These are phyloP conservation scores for Arthrobotrys iridis DNA, from an alignment of 2,329 filamentous ascomycete genomes.

Conservation along the genomic window DNA sequence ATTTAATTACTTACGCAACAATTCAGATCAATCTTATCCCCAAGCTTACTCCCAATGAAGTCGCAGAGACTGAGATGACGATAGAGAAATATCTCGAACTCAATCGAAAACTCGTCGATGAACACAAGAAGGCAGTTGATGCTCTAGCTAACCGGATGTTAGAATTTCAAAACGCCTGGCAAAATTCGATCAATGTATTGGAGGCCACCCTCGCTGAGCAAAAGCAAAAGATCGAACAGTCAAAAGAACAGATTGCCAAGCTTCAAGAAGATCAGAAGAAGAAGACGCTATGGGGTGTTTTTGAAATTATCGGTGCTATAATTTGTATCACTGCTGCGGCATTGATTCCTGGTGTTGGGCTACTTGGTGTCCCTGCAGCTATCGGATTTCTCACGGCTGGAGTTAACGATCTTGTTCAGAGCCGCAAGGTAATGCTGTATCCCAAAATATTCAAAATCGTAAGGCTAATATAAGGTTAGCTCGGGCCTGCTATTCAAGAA, in stretches of 20 bases:
- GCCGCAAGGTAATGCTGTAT: background rate
- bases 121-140: background rate
- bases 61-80: background rate
- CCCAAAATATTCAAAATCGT: background rate
- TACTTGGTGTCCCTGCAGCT: background rate
- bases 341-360: background rate
- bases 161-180: background rate
- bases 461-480: background rate
- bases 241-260: background rate
- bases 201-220: background rate
- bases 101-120: background rate
- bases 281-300: background rate
- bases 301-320: background rate
- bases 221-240: background rate
- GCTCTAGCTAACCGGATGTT: background rate
- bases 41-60: background rate
- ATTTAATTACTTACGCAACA: background rate
- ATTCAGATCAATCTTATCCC: background rate
- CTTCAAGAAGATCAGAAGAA: background rate
- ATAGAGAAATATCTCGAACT: background rate
- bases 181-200: background rate
- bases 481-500: background rate
- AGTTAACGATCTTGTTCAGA: background rate
- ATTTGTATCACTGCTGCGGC: background rate
- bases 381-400: background rate